Evolutionary conservation across 1,139 yeast genomes (phyloP).

Genomic region (Cylindricascospora bacillispora): DNA sequence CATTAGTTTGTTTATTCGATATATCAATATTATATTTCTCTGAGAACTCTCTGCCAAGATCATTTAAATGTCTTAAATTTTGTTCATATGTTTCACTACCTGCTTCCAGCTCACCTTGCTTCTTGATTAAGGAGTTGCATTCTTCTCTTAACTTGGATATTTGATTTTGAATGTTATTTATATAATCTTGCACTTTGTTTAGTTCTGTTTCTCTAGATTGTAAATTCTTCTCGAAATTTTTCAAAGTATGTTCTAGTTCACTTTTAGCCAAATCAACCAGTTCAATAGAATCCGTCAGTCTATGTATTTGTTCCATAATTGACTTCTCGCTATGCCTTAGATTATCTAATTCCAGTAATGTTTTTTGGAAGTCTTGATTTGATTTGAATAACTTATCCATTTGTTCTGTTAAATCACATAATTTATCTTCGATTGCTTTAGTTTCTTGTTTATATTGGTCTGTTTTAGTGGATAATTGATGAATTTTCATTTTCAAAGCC

Average conservation of each 20-base stretch:
- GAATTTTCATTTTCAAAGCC: conserved; percentile 39
- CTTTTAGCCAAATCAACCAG: conserved; percentile 36
- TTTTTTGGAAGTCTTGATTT: conserved; percentile 72
- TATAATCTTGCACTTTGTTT: conserved; percentile 10
- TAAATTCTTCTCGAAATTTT: conserved; percentile 42
- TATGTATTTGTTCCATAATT: conserved; percentile 35
- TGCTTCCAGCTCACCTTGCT: conserved; percentile 48
- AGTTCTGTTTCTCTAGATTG: conserved; percentile 29
- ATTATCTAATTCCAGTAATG: conserved; percentile 51
- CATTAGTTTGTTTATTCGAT: conserved; percentile 1
- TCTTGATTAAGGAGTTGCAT: conserved; percentile 34
- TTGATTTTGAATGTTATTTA: conserved; percentile 11
- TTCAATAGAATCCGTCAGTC: conserved; percentile 36
- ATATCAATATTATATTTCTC: conserved; percentile 1
- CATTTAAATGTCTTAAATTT: conserved; percentile 20
- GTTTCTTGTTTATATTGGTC: conserved; percentile 39
- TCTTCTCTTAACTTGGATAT: conserved; percentile 9
- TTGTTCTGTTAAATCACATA: conserved; percentile 42
- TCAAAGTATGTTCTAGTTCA: conserved; percentile 36
- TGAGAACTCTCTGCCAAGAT: conserved; percentile 3
- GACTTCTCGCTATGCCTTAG: conserved; percentile 36
- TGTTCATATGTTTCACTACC: conserved; percentile 30
- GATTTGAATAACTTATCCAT: conserved; percentile 57
- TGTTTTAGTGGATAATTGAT: conserved; percentile 33
- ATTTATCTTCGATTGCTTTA: conserved; percentile 34